A percentile compares a stretch with the other conserved stretches of the same genome.
These are phyloP conservation scores for Pestalotiopsis sp. DNA, from an alignment of 2,329 filamentous ascomycete species.

Conservation along the genomic window DNA sequence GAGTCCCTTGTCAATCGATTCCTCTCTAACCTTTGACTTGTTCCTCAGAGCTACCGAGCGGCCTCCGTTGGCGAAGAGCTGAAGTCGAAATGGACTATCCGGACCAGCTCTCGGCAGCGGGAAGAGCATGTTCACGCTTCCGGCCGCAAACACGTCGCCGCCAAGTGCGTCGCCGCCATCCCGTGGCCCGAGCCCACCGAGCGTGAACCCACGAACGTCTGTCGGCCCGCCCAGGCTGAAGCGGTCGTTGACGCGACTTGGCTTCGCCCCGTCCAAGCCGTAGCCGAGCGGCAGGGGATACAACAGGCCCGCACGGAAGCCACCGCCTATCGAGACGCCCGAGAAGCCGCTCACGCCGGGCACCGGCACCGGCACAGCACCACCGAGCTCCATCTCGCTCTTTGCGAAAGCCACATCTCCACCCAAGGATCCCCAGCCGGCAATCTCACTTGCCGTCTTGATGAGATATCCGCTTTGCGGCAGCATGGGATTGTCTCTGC, in stretches of 20 bases:
- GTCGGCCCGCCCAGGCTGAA: constrained; percentile 95
- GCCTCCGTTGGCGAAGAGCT: constrained; percentile 90
- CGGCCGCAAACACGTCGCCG: constrained; percentile 89
- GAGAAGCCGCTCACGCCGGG: constrained; percentile 69
- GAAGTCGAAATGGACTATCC: constrained; percentile 82
- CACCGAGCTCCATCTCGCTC: constrained; percentile 80
- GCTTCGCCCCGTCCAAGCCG: constrained; percentile 52
- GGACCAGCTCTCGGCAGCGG: constrained; percentile 81
- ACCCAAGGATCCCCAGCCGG: constrained; percentile 78
- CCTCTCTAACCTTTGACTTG: constrained; percentile 49
- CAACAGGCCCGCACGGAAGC: constrained; percentile 78
- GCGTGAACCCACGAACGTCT: constrained; percentile 90
- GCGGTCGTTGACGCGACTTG: constrained; percentile 87
- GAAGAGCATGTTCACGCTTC: constrained; percentile 81
- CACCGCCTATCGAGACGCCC: constrained; percentile 80
- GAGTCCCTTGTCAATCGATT: constrained; percentile 30
- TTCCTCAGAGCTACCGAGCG: constrained; percentile 76
- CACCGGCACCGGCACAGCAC: constrained; percentile 72
- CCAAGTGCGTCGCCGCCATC: constrained; percentile 86
- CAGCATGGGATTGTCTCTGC: constrained; percentile 81
- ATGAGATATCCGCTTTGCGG: constrained; percentile 81
- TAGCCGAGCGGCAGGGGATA: constrained; percentile 76
- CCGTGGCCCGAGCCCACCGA: constrained; percentile 84
- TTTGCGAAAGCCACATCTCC: constrained; percentile 96
- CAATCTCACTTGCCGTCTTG: constrained; percentile 79